phyloP scores from a whole-genome alignment of 140 eudicot genomes.

The Ambrosia hybrid region DNA sequence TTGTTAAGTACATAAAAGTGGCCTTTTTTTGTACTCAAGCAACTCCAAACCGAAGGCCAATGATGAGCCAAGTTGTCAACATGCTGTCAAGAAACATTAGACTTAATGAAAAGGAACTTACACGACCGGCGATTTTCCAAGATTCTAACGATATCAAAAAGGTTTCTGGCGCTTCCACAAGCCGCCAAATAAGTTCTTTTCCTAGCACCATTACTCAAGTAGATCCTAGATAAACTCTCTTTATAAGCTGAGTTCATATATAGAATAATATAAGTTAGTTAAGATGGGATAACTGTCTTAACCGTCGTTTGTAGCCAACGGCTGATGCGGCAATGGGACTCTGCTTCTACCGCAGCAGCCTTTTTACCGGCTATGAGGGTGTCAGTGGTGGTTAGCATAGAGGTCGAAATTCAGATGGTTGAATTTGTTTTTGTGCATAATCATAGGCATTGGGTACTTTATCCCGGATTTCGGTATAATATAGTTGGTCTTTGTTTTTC shows the following conservation, averaged over 20 bases:
- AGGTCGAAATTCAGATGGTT: not conserved
- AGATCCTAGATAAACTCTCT: conserved; percentile 57
- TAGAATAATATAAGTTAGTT: not conserved
- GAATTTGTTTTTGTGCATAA: not conserved
- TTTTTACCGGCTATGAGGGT: not conserved
- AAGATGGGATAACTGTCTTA: conserved; percentile 16
- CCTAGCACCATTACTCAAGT: conserved; percentile 65
- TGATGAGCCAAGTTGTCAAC: conserved; percentile 83
- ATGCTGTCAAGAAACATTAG: conserved; percentile 70
- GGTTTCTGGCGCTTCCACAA: conserved; percentile 49
- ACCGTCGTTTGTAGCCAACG: conserved; percentile 1
- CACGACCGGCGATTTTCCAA: conserved; percentile 63
- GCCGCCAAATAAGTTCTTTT: conserved; percentile 62
- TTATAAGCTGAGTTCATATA: not conserved
- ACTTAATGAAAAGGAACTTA: conserved; percentile 72
- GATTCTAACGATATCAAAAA: conserved; percentile 47
- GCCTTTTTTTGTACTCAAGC: conserved; percentile 92
- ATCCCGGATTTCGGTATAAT: too few species aligned
- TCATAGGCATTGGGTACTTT: too few species aligned
- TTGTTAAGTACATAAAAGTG: conserved; percentile 70
- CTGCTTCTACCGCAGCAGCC: not conserved
- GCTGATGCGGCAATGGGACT: conserved; percentile 1
- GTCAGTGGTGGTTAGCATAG: not conserved
- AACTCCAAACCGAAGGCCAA: conserved; percentile 70
- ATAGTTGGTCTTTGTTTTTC: too few species aligned